phyloP scores from a whole-genome alignment of 1,284 basidiomycete species.

The Trametes pubescens region DNA sequence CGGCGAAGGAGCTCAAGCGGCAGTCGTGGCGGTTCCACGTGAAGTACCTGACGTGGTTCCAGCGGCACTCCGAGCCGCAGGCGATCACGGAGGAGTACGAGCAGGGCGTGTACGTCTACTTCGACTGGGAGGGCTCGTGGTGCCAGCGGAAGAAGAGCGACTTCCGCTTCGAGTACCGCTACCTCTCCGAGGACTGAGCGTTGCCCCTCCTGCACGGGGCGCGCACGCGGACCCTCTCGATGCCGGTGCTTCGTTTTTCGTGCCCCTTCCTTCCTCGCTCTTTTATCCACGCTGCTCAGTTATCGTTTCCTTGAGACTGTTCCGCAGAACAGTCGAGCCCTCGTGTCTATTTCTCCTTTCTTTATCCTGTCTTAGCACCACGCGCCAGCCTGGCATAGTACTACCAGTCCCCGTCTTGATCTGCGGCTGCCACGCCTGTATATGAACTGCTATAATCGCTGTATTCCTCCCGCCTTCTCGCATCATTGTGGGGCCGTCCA shows the following conservation, averaged over 20 bases:
- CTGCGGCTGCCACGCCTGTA: slow-evolving; percentile 23
- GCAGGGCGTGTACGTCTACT: slow-evolving; percentile 97
- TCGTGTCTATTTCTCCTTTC: slow-evolving; percentile 13
- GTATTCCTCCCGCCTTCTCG: slow-evolving; percentile 19
- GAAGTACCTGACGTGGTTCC: slow-evolving; percentile 99
- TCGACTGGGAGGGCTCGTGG: slow-evolving; percentile 98
- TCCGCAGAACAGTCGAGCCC: slow-evolving; percentile 2
- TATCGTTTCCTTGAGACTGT: background rate
- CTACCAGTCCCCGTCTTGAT: slow-evolving; percentile 13
- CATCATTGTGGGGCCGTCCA: background rate
- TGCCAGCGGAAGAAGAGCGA: slow-evolving; percentile 98
- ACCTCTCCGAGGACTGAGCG: slow-evolving; percentile 84
- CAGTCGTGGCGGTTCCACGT: slow-evolving; percentile 99
- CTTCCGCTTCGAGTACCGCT: slow-evolving; percentile 96
- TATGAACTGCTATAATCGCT: slow-evolving; percentile 30
- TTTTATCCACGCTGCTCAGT: background rate
- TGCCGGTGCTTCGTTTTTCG: slow-evolving; percentile 6
- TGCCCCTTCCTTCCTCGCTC: background rate
- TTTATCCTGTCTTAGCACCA: background rate
- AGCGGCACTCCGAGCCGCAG: slow-evolving; percentile 98
- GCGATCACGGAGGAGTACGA: slow-evolving; percentile 99
- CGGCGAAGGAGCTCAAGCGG: slow-evolving; percentile 96
- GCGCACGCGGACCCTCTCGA: background rate
- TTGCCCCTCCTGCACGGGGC: background rate
- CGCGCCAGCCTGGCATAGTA: slow-evolving; percentile 10